Base-by-base conservation (phyloP, 1,284 basidiomycete species). In the Trichosporon sp. region DNA sequence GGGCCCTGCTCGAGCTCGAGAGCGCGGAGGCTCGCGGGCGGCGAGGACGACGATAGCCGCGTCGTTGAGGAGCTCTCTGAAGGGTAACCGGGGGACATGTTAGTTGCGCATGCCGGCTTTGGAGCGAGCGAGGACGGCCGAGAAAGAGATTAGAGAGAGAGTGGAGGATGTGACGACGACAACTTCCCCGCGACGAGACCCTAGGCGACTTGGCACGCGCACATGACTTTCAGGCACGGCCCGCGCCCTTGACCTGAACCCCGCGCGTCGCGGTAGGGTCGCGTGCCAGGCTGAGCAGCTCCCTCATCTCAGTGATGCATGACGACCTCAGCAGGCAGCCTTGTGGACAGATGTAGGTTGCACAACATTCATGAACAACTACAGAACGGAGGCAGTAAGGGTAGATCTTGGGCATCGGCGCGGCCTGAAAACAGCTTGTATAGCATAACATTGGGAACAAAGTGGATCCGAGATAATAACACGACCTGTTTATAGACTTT, bases 21-120 rank as follows among this genome's bases (percentile, higher is more conserved):
- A 32, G 90, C 91, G 68, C 91, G 88, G 70, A 94, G 84, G 2
- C 92, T 93, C 71, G 90, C 90, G 68, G 87, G 85, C 14, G 90
- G 90, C 66, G 85, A 82, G 72, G 69, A 69, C 46, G 83, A 83
- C 12, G 83, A 81, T 68, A 76, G 71, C 40, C 74, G 72, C 40
- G 69, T 73, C 0, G 68, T 43, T 16, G 73, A 46, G 26, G 67
- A 12, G 26, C 66, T n/a, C 16, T 70, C 68, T 21, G 65, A 59
- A 10, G 65, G 51, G 14, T 65, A 21, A 37, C 51, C 35, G 31
- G 19, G 64, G 21, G 68, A 31, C 68, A 69, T 69, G 37, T 11
- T 19, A 63, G n/a, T 37, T 19, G 10, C 38, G 48, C 66, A 67
- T 67, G 48, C 48, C 32, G 35, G 51, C 51, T 21, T 26, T 16